Conservation (phyloP, 2,329 filamentous ascomycete genomes). For the Cladosporium sp. region DNA sequence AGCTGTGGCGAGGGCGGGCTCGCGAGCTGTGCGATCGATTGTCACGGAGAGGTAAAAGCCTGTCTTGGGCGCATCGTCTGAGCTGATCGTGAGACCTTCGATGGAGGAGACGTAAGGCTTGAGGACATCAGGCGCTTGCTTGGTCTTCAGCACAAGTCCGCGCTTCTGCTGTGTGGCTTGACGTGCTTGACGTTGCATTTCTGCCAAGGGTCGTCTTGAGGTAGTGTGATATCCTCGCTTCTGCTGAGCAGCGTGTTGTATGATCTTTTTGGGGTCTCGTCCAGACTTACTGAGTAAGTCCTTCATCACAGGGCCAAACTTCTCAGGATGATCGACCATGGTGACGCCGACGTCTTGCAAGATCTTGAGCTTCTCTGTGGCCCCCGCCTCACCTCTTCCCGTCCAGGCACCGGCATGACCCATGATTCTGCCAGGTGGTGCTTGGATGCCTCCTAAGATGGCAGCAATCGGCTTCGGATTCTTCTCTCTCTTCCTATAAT, state of each 20-base stretch:
- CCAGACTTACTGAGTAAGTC: conserved; percentile 49
- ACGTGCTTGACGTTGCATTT: conserved; percentile 10
- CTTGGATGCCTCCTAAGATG: conserved; percentile 63
- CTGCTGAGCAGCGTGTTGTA: conserved; percentile 38
- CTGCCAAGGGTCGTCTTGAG: conserved; percentile 16
- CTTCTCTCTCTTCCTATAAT: conserved; percentile 54
- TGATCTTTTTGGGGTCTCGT: conserved; percentile 37
- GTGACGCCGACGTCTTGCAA: conserved; percentile 63
- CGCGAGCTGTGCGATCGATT: conserved; percentile 59
- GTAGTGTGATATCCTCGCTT: conserved; percentile 46
- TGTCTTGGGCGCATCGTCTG: conserved; percentile 25
- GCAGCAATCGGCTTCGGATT: conserved; percentile 73
- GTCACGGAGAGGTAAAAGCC: conserved; percentile 56
- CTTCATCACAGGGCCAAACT: conserved; percentile 67
- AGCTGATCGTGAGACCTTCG: conserved; percentile 22
- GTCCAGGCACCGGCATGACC: conserved; percentile 74
- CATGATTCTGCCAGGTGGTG: conserved; percentile 65
- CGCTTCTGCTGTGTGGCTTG: conserved; percentile 21
- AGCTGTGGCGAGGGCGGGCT: conserved; percentile 61
- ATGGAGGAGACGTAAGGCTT: conserved; percentile 28
- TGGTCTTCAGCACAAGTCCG: conserved; percentile 23
- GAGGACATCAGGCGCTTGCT: conserved; percentile 23
- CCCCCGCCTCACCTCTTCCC: conserved; percentile 61
- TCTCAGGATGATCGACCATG: conserved; percentile 71
- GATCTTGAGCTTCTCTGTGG: conserved; percentile 61